Base-by-base conservation (phyloP, 2,329 filamentous ascomycete species). In the Nakataea oryzae region DNA sequence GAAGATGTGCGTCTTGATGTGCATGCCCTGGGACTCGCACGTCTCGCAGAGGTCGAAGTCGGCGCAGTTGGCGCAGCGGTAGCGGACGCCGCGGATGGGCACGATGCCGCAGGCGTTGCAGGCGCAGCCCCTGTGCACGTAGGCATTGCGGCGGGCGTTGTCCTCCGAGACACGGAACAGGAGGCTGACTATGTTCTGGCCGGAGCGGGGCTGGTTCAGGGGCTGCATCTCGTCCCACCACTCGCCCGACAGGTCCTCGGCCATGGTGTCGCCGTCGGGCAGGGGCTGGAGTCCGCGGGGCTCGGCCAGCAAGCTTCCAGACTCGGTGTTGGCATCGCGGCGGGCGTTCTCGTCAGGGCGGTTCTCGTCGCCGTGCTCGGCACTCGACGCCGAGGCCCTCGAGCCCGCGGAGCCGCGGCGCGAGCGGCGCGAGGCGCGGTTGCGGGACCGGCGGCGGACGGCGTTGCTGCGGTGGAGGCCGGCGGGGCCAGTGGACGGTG, bases 41-140 rank as follows among this genome's bases (percentile, higher is more conserved):
- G 87, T 87, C 71, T 97, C 92, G 77, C 95, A 99, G 2, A 99
- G 84, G 72, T 99, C 95, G 71, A 92, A 97, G 74, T 99, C 93
- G 66, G 90, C 86, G 72, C 95, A 99, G 76, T 99, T 97, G 68
- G 92, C 88, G 74, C 95, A 99, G 64, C 93, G 89, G 77, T 96
- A 99, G 63, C 95, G 86, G 64, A 96, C 89, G 21, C 95, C 95
- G 61, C 91, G 88, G 64, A 99, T 97, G 14, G 95, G 93, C 59
- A 90, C 86, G 69, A 89, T 86, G 62, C 90, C 90, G 69, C 95
- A 99, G 59, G 86, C 86, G 73, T 97, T 96, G 72, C 95, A 99
- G 50, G 88, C 89, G 64, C 96, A 96, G 14, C 95, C 93, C 14
- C 93, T 84, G 73, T 99, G 95, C 27, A 97, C 88, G 70, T 95